phyloP scores from a whole-genome alignment of 2,329 filamentous ascomycete species.

The Hymenoscyphus scutula region DNA sequence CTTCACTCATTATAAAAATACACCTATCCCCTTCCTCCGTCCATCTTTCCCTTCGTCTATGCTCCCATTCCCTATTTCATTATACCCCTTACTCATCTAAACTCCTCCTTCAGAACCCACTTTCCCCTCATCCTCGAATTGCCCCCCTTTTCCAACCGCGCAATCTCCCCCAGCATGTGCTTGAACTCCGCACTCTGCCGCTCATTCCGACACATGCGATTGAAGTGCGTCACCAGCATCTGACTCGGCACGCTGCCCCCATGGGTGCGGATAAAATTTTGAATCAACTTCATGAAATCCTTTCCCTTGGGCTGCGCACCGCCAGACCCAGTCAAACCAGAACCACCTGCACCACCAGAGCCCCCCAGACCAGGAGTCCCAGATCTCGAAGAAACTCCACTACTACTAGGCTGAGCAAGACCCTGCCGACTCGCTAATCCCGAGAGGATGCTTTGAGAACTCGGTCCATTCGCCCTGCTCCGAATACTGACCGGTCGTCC shows the following conservation, averaged over 20 bases:
- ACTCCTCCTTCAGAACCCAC: slow-evolving; percentile 37
- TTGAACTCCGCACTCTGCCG: slow-evolving; percentile 78
- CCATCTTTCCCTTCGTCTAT: too few species aligned
- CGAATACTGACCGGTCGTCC: slow-evolving; percentile 61
- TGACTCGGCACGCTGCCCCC: slow-evolving; percentile 79
- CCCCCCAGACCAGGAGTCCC: slow-evolving; percentile 48
- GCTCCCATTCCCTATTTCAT: not conserved
- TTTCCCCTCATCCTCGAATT: slow-evolving; percentile 33
- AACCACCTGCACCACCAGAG: slow-evolving; percentile 34
- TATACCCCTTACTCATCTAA: slow-evolving; percentile 28
- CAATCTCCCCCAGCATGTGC: slow-evolving; percentile 73
- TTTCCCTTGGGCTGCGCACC: slow-evolving; percentile 46
- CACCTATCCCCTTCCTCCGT: not conserved
- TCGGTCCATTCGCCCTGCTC: slow-evolving; percentile 45
- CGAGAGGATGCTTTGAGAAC: slow-evolving; percentile 54
- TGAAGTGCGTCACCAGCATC: slow-evolving; percentile 87
- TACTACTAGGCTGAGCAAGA: slow-evolving; percentile 35
- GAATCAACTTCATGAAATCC: slow-evolving; percentile 71
- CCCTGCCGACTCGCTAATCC: slow-evolving; percentile 56
- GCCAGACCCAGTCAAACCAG: slow-evolving; percentile 9
- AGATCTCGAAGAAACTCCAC: slow-evolving; percentile 46
- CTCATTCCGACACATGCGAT: slow-evolving; percentile 68
- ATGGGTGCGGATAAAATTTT: slow-evolving; percentile 73
- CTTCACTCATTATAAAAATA: not conserved
- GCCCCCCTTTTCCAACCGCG: slow-evolving; percentile 55